Evolutionary conservation across 305 asterid species (phyloP).

Genomic region (Solanum chacoense): DNA sequence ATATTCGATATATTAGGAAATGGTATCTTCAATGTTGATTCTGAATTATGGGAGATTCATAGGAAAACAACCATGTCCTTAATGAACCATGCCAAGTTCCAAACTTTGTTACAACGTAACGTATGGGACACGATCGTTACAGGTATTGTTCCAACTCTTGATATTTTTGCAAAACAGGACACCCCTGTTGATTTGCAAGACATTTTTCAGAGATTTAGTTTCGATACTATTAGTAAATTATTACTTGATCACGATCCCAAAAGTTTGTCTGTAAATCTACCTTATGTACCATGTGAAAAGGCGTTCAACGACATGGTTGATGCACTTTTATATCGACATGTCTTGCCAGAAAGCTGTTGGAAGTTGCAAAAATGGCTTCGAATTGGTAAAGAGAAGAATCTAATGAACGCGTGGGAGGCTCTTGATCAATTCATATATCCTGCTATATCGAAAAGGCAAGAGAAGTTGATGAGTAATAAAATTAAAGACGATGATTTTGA

Average conservation of each 20-base stretch:
- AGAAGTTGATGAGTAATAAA: not conserved
- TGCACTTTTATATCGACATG: conserved; percentile 8
- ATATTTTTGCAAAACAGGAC: not conserved
- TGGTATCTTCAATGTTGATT: conserved; percentile 15
- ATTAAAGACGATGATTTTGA: not conserved
- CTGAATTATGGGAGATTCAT: conserved; percentile 7
- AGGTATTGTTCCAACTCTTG: conserved; percentile 5
- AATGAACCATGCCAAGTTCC: conserved; percentile 3
- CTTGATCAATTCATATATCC: conserved; percentile 10
- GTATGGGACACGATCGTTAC: not conserved
- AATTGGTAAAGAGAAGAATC: conserved; percentile 11
- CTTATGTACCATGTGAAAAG: not conserved
- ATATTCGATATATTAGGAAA: conserved; percentile 10
- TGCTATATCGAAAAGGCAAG: not conserved
- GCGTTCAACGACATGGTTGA: conserved; percentile 3
- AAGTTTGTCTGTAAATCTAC: not conserved
- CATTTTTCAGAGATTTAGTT: conserved; percentile 9
- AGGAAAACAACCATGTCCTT: conserved; percentile 6
- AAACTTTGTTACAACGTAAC: not conserved
- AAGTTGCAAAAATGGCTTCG: conserved; percentile 14
- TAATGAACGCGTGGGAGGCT: not conserved
- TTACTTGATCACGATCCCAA: conserved; percentile 10
- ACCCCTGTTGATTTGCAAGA: conserved; percentile 7
- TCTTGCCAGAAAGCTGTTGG: conserved; percentile 1
- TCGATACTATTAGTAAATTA: not conserved